phyloP scores from a whole-genome alignment of 768 basidiomycete species.

The Collybia sordida region DNA sequence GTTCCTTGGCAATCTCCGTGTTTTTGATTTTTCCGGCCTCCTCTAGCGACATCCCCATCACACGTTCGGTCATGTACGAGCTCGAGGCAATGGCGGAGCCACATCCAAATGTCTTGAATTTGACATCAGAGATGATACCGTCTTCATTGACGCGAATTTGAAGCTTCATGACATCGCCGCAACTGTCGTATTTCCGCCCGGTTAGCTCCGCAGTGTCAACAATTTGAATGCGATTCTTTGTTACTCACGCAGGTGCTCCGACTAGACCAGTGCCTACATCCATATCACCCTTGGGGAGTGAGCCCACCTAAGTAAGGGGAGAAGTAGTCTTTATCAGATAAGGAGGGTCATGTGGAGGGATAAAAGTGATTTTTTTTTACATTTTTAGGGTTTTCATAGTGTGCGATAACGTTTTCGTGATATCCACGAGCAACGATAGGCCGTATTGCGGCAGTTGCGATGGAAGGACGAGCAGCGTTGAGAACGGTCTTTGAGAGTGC shows the following conservation, averaged over 20 bases:
- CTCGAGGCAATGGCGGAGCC: slow-evolving; percentile 98
- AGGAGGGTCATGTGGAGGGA: slow-evolving; percentile 28
- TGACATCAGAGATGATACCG: slow-evolving; percentile 96
- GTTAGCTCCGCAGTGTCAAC: slow-evolving; percentile 34
- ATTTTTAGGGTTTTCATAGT: slow-evolving; percentile 97
- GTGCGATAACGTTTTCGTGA: slow-evolving; percentile 96
- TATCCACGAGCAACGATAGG: slow-evolving; percentile 71
- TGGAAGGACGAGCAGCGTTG: slow-evolving; percentile 42
- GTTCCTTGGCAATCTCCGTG: slow-evolving; percentile 98
- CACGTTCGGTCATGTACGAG: slow-evolving; percentile 98
- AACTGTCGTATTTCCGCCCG: slow-evolving; percentile 43
- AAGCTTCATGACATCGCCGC: slow-evolving; percentile 99
- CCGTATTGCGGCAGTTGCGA: slow-evolving; percentile 36
- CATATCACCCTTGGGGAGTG: slow-evolving; percentile 85
- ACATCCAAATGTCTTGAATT: slow-evolving; percentile 99
- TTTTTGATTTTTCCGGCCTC: slow-evolving; percentile 97
- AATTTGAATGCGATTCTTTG: slow-evolving; percentile 11
- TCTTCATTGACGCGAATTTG: slow-evolving; percentile 96
- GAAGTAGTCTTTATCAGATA: slow-evolving; percentile 58
- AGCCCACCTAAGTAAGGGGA: slow-evolving; percentile 75
- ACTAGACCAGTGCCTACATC: slow-evolving; percentile 98
- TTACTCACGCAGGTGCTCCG: slow-evolving; percentile 89
- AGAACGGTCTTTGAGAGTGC: slow-evolving; percentile 51
- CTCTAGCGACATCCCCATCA: slow-evolving; percentile 90
- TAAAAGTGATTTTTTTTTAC: slow-evolving; percentile 53